A percentile compares a stretch with the other conserved stretches of the same genome.
Conservation (phyloP, 1,284 basidiomycete genomes). For the Cryptococcus jaspeensis region DNA sequence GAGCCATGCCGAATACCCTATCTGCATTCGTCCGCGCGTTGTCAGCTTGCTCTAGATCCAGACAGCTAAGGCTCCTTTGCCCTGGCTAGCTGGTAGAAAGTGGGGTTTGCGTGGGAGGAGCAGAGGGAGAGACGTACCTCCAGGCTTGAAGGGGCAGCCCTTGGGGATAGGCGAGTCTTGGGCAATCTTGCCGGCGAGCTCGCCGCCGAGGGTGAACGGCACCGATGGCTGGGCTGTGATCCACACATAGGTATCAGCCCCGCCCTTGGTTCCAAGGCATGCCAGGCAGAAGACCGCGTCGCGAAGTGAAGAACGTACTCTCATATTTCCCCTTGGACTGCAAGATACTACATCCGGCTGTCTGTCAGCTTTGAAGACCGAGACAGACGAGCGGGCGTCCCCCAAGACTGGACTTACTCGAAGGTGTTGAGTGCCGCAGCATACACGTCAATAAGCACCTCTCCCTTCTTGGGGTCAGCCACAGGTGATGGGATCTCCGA, state of each 20-base stretch:
- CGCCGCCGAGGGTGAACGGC: conserved; percentile 78
- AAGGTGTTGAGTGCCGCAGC: conserved; percentile 46
- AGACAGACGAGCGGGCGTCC: no score
- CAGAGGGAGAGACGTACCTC: conserved; percentile 51
- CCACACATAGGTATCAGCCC: no score
- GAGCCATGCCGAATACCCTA: conserved; percentile 81
- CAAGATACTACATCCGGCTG: conserved; percentile 58
- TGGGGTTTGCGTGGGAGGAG: no score
- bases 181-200: conserved; percentile 81
- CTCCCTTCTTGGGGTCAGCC: conserved; percentile 55
- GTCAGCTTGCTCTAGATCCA: no score
- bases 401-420: conserved; percentile 40
- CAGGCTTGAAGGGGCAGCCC: conserved; percentile 74
- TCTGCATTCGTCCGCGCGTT: conserved; percentile 54
- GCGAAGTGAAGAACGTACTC: conserved; percentile 45
- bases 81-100: no score
- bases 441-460: conserved; percentile 80
- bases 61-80: no score
- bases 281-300: no score
- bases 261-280: no score
- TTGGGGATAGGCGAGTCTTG: conserved; percentile 72
- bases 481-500: conserved; percentile 64
- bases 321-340: conserved; percentile 88
- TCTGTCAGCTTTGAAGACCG: not conserved
- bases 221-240: conserved; percentile 65